phyloP scores from a whole-genome alignment of 1,139 yeast species.

The Nakaseomyces uthaithaninus region DNA sequence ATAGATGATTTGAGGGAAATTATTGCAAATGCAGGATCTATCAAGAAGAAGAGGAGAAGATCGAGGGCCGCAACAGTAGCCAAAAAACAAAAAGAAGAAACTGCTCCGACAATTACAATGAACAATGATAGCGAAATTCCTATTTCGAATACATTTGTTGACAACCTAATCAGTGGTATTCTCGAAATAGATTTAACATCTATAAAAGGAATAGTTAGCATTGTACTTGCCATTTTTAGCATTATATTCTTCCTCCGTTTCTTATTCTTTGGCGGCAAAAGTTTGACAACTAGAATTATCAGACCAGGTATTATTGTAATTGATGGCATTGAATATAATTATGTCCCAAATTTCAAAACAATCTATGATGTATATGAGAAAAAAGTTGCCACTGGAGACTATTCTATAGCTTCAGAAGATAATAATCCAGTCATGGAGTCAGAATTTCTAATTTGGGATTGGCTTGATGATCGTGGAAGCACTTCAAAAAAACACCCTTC shows the following conservation, averaged over 20 bases:
- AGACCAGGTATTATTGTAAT: slow-evolving; percentile 28
- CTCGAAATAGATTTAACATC: slow-evolving; percentile 22
- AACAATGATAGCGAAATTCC: slow-evolving; percentile 15
- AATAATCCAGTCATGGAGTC: slow-evolving; percentile 33
- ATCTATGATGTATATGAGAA: slow-evolving; percentile 36
- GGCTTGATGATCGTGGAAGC: slow-evolving; percentile 56
- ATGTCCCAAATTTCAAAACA: slow-evolving; percentile 42
- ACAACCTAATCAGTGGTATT: slow-evolving; percentile 9
- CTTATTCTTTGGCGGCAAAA: slow-evolving; percentile 16
- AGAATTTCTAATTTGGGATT: slow-evolving; percentile 69
- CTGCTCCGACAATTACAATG: slow-evolving; percentile 15
- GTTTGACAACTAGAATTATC: slow-evolving; percentile 14
- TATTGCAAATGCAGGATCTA: slow-evolving; percentile 31
- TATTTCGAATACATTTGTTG: slow-evolving; percentile 1
- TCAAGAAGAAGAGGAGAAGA: slow-evolving; percentile 30
- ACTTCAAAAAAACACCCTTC: slow-evolving; percentile 19
- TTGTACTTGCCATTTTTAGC: slow-evolving; percentile 11
- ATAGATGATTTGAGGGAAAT: slow-evolving; percentile 49
- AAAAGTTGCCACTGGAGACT: slow-evolving; percentile 27
- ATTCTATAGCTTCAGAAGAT: slow-evolving; percentile 7
- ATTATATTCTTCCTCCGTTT: slow-evolving; percentile 13
- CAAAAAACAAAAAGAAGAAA: slow-evolving; percentile 31
- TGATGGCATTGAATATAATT: slow-evolving; percentile 39
- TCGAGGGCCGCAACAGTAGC: slow-evolving; percentile 17
- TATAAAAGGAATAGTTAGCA: slow-evolving; percentile 15